Conservation (phyloP, 1,139 yeast species). For the Protomyces lactucae-debilis region DNA sequence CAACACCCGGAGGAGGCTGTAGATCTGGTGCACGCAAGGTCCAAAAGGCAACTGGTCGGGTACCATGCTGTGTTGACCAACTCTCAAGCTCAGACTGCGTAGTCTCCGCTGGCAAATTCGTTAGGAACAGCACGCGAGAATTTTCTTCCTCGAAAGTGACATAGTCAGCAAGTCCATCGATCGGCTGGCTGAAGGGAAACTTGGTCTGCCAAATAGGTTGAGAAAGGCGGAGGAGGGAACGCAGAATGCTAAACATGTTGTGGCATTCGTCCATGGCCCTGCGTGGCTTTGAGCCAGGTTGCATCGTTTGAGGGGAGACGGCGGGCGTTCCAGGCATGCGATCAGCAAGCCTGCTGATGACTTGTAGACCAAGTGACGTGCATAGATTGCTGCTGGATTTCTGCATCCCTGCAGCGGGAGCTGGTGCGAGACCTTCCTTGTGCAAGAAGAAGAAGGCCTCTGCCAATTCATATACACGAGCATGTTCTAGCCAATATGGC, state of each 20-base stretch:
- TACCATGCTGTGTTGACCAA: slow-evolving; percentile 86
- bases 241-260: slow-evolving; percentile 46
- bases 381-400: slow-evolving; percentile 45
- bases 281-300: slow-evolving; percentile 35
- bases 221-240: slow-evolving; percentile 50
- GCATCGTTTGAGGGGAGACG: slow-evolving; percentile 9
- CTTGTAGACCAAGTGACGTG: slow-evolving; percentile 56
- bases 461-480: slow-evolving; percentile 69
- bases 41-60: slow-evolving; percentile 87
- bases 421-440: background rate
- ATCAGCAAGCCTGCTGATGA: background rate
- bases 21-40: slow-evolving; percentile 60
- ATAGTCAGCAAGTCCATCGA: slow-evolving; percentile 68
- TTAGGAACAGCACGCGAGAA: slow-evolving; percentile 70
- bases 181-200: slow-evolving; percentile 61
- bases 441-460: slow-evolving; percentile 35
- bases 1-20: slow-evolving; percentile 52
- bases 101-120: slow-evolving; percentile 75
- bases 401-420: slow-evolving; percentile 6
- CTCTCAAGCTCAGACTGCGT: slow-evolving; percentile 86
- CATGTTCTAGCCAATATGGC: slow-evolving; percentile 71
- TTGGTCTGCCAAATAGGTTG: slow-evolving; percentile 49
- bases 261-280: slow-evolving; percentile 45
- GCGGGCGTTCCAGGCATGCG: slow-evolving; percentile 18
- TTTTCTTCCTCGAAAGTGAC: slow-evolving; percentile 63